These are phyloP conservation scores for Juncus effusus DNA, from an alignment of 176 grass and related monocot species.

Conservation along the genomic window DNA sequence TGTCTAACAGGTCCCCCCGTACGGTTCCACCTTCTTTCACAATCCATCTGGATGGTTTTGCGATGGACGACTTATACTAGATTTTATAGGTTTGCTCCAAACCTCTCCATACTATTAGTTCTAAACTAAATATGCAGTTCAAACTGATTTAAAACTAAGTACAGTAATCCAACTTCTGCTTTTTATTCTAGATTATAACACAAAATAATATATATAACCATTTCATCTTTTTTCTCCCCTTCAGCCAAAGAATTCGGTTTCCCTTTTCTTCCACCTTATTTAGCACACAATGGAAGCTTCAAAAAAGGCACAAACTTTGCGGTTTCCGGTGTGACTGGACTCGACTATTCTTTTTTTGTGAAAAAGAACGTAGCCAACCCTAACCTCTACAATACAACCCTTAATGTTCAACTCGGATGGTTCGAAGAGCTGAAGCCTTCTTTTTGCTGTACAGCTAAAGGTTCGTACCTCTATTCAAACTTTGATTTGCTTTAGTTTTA, in stretches of 20 bases:
- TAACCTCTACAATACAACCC: conserved; percentile 12
- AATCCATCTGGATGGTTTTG: conserved; percentile 4
- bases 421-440: conserved; percentile 35
- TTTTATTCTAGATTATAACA: too few relatives aligned
- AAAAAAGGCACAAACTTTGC: conserved; percentile 48
- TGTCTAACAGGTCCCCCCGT: background rate
- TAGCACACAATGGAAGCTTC: conserved; percentile 32
- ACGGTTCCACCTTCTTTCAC: conserved; percentile 9
- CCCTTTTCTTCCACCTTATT: conserved; percentile 31
- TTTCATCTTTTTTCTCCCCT: background rate
- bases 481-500: too few relatives aligned
- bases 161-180: too few relatives aligned
- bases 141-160: too few relatives aligned
- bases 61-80: conserved; percentile 6
- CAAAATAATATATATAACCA: too few relatives aligned
- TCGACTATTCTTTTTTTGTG: conserved; percentile 31
- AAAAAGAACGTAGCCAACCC: background rate
- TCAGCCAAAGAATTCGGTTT: conserved; percentile 32
- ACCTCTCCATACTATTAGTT: too few relatives aligned
- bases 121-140: too few relatives aligned
- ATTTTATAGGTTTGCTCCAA: conserved; percentile 8
- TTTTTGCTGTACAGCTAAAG: conserved; percentile 27
- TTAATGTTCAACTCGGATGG: conserved; percentile 41
- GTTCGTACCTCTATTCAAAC: conserved; percentile 9
- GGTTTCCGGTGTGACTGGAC: conserved; percentile 26